Conservation (phyloP, 225 moss, liverwort and hornwort genomes). For the Takakia lepidozioides region DNA sequence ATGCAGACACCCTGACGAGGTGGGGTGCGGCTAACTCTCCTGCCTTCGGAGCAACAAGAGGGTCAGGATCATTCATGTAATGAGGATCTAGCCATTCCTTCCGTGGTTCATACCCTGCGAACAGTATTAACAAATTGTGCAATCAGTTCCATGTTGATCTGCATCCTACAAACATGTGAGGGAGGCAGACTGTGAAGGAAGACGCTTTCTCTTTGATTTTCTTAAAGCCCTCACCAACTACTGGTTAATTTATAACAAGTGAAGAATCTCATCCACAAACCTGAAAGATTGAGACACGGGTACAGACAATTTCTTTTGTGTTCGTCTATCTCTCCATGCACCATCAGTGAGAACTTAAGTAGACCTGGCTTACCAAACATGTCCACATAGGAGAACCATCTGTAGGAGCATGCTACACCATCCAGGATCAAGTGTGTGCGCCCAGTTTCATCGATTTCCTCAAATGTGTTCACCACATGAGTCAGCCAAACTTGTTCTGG, state of each 20-base stretch:
- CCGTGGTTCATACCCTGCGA: constrained; percentile 21
- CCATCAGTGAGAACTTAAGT: no score
- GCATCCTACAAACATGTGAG: no score
- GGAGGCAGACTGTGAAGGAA: no score
- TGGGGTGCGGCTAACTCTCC: no score
- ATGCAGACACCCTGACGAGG: no score
- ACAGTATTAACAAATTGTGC: no score
- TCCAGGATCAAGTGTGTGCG: constrained; percentile 17
- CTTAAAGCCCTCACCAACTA: not conserved
- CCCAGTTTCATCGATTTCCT: constrained; percentile 14
- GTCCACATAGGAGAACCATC: constrained; percentile 22
- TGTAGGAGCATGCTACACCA: constrained; percentile 26
- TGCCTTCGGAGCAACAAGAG: not conserved
- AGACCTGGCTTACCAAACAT: constrained; percentile 44
- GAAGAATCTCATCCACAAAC: no score
- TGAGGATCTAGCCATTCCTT: constrained; percentile 23
- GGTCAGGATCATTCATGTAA: constrained; percentile 14
- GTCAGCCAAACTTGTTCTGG: constrained; percentile 22
- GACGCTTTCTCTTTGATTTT: no score
- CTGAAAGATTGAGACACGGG: no score
- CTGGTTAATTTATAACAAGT: no score
- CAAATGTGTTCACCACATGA: constrained; percentile 25
- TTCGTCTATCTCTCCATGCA: not conserved
- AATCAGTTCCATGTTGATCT: no score
- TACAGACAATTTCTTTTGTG: not conserved